phyloP scores from a whole-genome alignment of 1,284 basidiomycete species.

The Pseudozyma sp. region DNA sequence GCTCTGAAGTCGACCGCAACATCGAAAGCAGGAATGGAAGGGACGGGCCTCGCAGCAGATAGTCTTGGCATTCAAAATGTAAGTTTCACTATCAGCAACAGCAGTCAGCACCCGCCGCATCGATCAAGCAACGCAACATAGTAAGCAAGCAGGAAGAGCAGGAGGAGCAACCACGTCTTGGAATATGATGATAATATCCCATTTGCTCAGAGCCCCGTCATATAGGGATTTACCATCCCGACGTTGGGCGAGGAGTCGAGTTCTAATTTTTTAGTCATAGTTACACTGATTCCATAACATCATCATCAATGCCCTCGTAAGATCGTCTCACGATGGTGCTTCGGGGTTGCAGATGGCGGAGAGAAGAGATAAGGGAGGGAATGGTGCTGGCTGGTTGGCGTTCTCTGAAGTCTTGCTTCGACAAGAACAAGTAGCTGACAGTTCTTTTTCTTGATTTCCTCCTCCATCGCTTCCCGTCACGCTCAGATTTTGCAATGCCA shows the following conservation, averaged over 20 bases:
- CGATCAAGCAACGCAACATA: too few relatives aligned
- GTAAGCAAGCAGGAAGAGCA: background rate
- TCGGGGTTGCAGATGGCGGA: background rate
- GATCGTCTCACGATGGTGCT: too few relatives aligned
- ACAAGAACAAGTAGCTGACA: conserved; percentile 1
- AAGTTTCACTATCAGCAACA: background rate
- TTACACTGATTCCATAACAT: conserved; percentile 39
- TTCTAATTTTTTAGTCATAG: conserved; percentile 41
- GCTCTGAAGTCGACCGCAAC: too few relatives aligned
- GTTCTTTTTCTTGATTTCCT: background rate
- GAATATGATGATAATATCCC: conserved; percentile 44
- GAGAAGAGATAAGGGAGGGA: background rate
- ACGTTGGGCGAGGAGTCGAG: conserved; percentile 29
- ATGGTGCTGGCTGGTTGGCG: background rate
- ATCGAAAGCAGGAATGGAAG: too few relatives aligned
- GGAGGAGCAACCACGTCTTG: background rate
- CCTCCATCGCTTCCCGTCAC: background rate
- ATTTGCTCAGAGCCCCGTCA: conserved; percentile 38
- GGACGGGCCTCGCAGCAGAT: background rate
- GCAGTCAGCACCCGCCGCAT: too few relatives aligned
- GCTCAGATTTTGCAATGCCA: background rate
- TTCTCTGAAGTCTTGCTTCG: background rate
- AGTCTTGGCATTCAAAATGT: background rate
- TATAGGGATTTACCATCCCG: conserved; percentile 29
- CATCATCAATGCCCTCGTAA: background rate